Evolutionary conservation across 768 basidiomycete species (phyloP).

Genomic region (Lactifluus subvellereus): DNA sequence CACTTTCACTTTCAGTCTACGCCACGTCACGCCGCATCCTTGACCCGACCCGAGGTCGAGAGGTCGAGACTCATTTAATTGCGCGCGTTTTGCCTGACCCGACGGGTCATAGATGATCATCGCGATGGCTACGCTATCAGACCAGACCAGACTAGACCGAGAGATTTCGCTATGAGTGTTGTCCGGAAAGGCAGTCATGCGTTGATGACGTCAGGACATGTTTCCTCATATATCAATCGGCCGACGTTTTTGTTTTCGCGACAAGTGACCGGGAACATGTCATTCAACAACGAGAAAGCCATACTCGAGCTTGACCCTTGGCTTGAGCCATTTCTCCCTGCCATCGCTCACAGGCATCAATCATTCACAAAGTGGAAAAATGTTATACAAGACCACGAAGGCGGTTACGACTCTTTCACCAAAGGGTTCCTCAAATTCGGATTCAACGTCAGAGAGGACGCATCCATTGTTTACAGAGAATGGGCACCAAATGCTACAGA

Average conservation of each 20-base stretch:
- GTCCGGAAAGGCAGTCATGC: not conserved
- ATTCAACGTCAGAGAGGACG: slow-evolving; percentile 61
- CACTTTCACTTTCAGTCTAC: too few relatives aligned
- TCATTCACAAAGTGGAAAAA: slow-evolving; percentile 71
- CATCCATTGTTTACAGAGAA: slow-evolving; percentile 79
- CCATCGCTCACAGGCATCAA: slow-evolving; percentile 64
- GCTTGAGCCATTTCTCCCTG: slow-evolving; percentile 65
- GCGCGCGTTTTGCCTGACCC: not conserved
- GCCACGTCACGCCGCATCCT: too few relatives aligned
- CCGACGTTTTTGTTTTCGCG: not conserved
- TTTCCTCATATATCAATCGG: slow-evolving; percentile 1
- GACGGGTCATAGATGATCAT: not conserved
- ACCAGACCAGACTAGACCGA: too few relatives aligned
- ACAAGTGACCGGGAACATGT: slow-evolving; percentile 12
- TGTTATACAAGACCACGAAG: slow-evolving; percentile 69
- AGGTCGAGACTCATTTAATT: not conserved
- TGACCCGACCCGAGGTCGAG: not conserved
- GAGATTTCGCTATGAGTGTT: not conserved
- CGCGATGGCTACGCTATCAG: not conserved
- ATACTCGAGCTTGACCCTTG: slow-evolving; percentile 64
- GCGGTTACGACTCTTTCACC: slow-evolving; percentile 75
- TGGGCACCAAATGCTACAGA: slow-evolving; percentile 91
- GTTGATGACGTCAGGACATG: slow-evolving; percentile 16
- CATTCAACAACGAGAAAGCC: slow-evolving; percentile 51
- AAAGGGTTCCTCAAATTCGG: slow-evolving; percentile 78